Percentiles rank a stretch among this genome's conserved stretches.
Evolutionary conservation across 2,329 filamentous ascomycete species (phyloP).

Genomic region (Fusarium nelsonii): DNA sequence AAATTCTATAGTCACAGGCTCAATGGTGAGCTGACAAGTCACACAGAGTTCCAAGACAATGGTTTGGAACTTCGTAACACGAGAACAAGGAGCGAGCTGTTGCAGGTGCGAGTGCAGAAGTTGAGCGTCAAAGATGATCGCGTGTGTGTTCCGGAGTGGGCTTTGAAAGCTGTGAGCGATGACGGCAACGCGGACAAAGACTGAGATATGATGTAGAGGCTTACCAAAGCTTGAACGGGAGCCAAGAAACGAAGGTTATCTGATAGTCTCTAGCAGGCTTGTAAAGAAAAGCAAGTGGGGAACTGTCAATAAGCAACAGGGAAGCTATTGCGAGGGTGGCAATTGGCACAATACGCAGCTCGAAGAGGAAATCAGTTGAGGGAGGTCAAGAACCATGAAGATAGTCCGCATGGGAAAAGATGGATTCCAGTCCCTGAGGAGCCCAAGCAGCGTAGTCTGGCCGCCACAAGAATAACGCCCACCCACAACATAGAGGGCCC

Average conservation of each 20-base stretch:
- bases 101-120: constrained; percentile 36
- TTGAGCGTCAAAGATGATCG: constrained; percentile 41
- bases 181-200: constrained; percentile 42
- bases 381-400: constrained; percentile 42
- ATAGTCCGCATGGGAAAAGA: constrained; percentile 48
- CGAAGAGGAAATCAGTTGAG: constrained; percentile 37
- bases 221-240: constrained; percentile 43
- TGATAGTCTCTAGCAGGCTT: constrained; percentile 23
- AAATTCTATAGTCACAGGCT: constrained; percentile 27
- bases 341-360: constrained; percentile 32
- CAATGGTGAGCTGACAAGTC: constrained; percentile 38
- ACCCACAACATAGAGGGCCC: constrained; percentile 39
- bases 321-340: constrained; percentile 37
- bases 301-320: constrained; percentile 32
- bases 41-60: constrained; percentile 40
- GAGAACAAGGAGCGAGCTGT: constrained; percentile 35
- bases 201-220: constrained; percentile 41
- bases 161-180: constrained; percentile 43
- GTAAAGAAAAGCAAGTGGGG: constrained; percentile 29
- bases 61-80: constrained; percentile 42
- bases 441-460: constrained; percentile 32
- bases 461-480: constrained; percentile 47
- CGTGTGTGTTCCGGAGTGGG: constrained; percentile 31
- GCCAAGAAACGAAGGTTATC: constrained; percentile 31
- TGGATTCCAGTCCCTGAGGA: constrained; percentile 48